These are phyloP conservation scores for Bullera alba DNA, from an alignment of 768 basidiomycete species.

Conservation along the genomic window DNA sequence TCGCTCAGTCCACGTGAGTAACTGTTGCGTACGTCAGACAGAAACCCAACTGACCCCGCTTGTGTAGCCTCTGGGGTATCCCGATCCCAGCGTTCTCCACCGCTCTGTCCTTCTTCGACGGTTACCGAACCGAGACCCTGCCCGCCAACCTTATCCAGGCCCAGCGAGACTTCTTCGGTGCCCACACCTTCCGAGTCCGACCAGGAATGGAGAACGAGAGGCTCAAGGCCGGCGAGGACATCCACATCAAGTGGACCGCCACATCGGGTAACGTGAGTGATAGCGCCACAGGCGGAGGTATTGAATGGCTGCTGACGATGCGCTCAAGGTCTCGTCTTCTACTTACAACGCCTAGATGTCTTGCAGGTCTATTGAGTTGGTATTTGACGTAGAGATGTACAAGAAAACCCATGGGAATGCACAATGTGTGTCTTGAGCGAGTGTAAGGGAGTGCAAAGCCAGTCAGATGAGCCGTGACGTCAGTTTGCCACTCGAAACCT, in stretches of 20 bases:
- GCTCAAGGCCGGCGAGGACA: conserved; percentile 73
- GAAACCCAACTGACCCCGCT: neutral
- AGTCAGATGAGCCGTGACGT: too few relatives aligned
- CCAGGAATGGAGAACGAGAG: conserved; percentile 82
- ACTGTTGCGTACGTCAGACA: neutral
- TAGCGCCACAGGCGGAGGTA: neutral
- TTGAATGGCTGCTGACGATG: neutral
- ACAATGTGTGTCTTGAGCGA: too few relatives aligned
- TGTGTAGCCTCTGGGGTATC: conserved; percentile 79
- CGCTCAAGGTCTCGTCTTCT: conserved; percentile 56
- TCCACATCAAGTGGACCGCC: conserved; percentile 99
- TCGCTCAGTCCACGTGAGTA: conserved; percentile 71
- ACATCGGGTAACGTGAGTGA: conserved; percentile 75
- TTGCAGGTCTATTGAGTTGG: neutral
- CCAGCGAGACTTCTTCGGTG: conserved; percentile 97
- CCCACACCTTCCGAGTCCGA: conserved; percentile 92
- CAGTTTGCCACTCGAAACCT: too few relatives aligned
- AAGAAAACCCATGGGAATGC: too few relatives aligned
- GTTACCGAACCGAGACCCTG: conserved; percentile 89
- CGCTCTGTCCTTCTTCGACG: conserved; percentile 91
- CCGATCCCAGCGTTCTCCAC: conserved; percentile 97
- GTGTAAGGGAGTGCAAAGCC: too few relatives aligned
- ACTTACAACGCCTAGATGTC: conserved; percentile 69
- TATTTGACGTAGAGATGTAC: neutral
- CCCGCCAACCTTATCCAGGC: conserved; percentile 93